A percentile compares a stretch with the other conserved stretches of the same genome.
Evolutionary conservation across 164 flowering plant genomes (phyloP).

Genomic region (Vitis rupestris): DNA sequence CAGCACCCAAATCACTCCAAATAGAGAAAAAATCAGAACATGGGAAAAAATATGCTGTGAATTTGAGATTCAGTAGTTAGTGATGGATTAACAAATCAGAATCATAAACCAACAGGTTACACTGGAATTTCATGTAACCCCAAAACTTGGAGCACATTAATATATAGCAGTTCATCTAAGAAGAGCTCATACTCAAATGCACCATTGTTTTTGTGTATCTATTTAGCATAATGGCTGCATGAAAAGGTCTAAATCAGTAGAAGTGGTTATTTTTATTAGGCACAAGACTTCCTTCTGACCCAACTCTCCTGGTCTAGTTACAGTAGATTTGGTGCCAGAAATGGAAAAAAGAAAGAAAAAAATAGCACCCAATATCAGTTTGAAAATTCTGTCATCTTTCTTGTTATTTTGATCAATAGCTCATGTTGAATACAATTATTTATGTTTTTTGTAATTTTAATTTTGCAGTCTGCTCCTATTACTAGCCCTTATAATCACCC

Average conservation of each 20-base stretch:
- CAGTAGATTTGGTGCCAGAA: neutral
- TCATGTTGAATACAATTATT: neutral
- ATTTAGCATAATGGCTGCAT: neutral
- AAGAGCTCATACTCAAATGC: conserved; percentile 1
- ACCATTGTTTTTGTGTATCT: neutral
- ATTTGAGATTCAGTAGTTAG: no score
- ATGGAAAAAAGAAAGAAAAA: neutral
- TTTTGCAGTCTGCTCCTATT: conserved; percentile 23
- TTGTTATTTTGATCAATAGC: neutral
- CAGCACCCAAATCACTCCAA: no score
- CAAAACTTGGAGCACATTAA: neutral
- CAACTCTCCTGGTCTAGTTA: neutral
- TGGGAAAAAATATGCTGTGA: no score
- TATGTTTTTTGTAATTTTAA: neutral
- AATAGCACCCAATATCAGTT: neutral
- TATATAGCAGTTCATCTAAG: neutral
- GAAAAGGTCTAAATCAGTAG: no score
- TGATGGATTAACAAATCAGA: no score
- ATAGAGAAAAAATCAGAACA: no score
- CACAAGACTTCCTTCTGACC: neutral
- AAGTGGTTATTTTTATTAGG: no score
- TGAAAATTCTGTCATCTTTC: neutral
- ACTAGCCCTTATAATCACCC: conserved; percentile 28
- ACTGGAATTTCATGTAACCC: no score
- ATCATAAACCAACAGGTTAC: no score